phyloP scores from a whole-genome alignment of 495 filamentous ascomycete species.

The Articulospora tetracladia region DNA sequence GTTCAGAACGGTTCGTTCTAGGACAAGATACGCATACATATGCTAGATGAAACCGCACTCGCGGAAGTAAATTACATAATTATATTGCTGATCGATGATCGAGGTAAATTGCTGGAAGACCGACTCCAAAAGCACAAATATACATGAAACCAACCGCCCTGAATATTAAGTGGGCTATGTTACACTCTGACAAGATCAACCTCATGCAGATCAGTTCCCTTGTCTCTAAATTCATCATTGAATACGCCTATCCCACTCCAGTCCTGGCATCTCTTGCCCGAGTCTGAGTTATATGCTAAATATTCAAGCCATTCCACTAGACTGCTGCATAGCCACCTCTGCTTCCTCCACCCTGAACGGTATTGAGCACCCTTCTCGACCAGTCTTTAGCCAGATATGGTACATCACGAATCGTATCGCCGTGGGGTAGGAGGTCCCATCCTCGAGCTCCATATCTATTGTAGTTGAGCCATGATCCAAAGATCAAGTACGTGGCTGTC shows the following conservation, averaged over 20 bases:
- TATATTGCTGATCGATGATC: neutral
- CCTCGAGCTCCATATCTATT: constrained; percentile 92
- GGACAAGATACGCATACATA: too few relatives aligned
- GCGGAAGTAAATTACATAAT: neutral
- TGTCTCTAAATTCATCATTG: neutral
- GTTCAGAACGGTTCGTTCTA: too few relatives aligned
- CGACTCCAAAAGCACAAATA: neutral
- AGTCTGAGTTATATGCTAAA: neutral
- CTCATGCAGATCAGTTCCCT: neutral
- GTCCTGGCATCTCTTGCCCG: neutral
- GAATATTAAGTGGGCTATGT: neutral
- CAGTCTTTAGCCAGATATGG: constrained; percentile 93
- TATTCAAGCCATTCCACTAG: constrained; percentile 34
- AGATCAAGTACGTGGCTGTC: constrained; percentile 89
- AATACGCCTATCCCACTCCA: neutral
- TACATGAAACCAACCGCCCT: neutral
- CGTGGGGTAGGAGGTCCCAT: constrained; percentile 93
- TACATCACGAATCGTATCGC: constrained; percentile 85
- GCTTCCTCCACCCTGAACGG: constrained; percentile 72
- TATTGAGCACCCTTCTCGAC: constrained; percentile 70
- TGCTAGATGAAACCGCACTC: neutral
- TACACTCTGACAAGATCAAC: neutral
- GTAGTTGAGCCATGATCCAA: constrained; percentile 98
- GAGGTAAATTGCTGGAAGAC: neutral
- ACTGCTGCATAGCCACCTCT: constrained; percentile 95